Evolutionary conservation across 2,329 filamentous ascomycete species (phyloP), one percentile per base, ranked within the genome.

Genomic region (Mariannaea sp.): DNA sequence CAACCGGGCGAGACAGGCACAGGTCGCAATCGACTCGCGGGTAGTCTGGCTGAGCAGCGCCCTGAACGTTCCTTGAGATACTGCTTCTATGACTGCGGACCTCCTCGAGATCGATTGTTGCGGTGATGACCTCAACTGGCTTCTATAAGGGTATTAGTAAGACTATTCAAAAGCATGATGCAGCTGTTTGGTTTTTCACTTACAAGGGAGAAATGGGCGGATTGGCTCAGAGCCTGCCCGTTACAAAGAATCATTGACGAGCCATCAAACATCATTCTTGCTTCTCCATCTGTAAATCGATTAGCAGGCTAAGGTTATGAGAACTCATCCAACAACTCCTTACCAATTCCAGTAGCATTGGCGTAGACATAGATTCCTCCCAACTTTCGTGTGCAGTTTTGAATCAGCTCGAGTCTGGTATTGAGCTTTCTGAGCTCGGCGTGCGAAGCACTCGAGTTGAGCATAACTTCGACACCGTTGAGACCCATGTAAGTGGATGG

Each of bases 21-120:
- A 65, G 53, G 41, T 70, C 65, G 13, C 59, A 65, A 14, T 72
- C 69, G 4, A 73, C 69, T 26, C 56, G 60, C 38, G 43, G 65
- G 48, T 57, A 71, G 17, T 68, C 55, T 64, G 70, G 49, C 63
- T 68, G 30, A 70, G 68, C 53, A 52, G 82, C 77, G 6, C 83
- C 80, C 66, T 89, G 87, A 14, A 83, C 64, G 6, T 80, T 79
- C 51, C 84, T 76, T 10, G 80, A 81, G 12, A 79, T 75, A 1
- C 77, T 73, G n/a, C 72, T 80, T 0, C 88, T 76, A 60, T 77
- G 85, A 1, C 78, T 74, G 38, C 86, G 75, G 5, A 93, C 87
- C 58, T 90, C 85, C 63, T 93, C 89, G 2, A 89, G 73, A 61
- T 89, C 85, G 6, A 89, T 76, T 0, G 84, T 88, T 3, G 86